phyloP scores from a whole-genome alignment of 108 stramenopile species.

The Cafeteria roenbergensis region DNA sequence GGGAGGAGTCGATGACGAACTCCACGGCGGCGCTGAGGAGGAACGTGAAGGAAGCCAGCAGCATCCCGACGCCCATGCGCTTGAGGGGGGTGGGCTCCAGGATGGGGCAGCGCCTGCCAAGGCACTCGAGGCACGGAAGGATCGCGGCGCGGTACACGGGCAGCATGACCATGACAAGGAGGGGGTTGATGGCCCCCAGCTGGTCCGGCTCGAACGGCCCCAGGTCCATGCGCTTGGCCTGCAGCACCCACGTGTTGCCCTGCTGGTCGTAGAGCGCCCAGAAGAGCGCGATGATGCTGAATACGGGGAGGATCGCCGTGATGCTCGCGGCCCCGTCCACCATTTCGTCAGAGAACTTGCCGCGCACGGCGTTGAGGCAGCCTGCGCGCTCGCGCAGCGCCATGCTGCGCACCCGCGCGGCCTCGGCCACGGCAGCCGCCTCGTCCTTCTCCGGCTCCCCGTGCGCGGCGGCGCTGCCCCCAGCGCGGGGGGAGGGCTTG shows the following conservation, averaged over 20 bases:
- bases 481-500: too few species aligned
- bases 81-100: constrained; percentile 32
- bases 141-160: constrained; percentile 47
- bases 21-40: constrained; percentile 41
- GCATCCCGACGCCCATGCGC: constrained; percentile 54
- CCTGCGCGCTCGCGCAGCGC: neutral
- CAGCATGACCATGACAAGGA: constrained; percentile 48
- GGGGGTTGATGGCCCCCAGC: constrained; percentile 44
- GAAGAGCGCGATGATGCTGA: constrained; percentile 45
- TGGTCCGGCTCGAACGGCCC: constrained; percentile 46
- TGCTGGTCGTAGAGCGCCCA: constrained; percentile 63
- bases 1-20: constrained; percentile 22
- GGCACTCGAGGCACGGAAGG: constrained; percentile 44
- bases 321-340: neutral
- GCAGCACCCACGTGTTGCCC: constrained; percentile 51
- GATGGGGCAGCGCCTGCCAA: neutral
- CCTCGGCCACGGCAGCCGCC: too few species aligned
- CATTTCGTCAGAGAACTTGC: too few species aligned
- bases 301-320: neutral
- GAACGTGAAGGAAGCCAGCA: constrained; percentile 40
- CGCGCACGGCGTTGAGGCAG: neutral
- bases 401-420: too few species aligned
- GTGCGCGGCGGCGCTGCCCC: too few species aligned
- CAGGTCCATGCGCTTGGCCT: constrained; percentile 40
- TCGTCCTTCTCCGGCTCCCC: too few species aligned